Evolutionary conservation across 768 basidiomycete genomes (phyloP), one percentile per base, ranked within the genome.

Genomic region (Naganishia vaughanmartiniae): DNA sequence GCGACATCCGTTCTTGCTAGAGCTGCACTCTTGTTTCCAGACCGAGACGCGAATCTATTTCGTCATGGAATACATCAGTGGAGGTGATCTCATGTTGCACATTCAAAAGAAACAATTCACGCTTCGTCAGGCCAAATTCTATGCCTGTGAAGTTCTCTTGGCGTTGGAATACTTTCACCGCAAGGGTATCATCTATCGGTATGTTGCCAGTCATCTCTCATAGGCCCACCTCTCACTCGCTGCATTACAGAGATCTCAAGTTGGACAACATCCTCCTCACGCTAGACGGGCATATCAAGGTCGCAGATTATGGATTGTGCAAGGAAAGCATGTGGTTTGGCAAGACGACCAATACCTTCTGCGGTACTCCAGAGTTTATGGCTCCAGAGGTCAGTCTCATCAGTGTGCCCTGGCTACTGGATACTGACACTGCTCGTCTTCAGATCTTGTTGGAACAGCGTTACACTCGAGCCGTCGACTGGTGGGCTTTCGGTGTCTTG

Each of bases 281-380:
- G 5, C 84, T 96, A 36, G 96, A 98, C 73, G 96, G 96, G 0
- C 96, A 99, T 78, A 91, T 99, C 76, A 98, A 98, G 82, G 93
- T 99, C 17, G 96, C 93, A 65, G 96, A 98, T 84, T 99, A 98
- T 81, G 96, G 96, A 82, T 84, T 99, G 54, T 99, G 96, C 83
- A 99, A 99, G 81, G 96, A 98, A 79, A 92, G 98, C 24, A 98
- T 99, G 95, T 94, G 92, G 91, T 88, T 86, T 74, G 93, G 93
- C 19, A 88, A 89, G 76, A 97, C 94, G 26, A 99, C 96, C 2
- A 93, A 92, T 81, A 99, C 96, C 3, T 99, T 99, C 83, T 99
- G 96, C 83, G 96, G 96, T 65, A 99, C 96, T 21, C 96, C 96
- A 0, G 96, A 99, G 81, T 98, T 98, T 82, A 98, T 99, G 96